Conservation (phyloP, 2,329 filamentous ascomycete species). For the Alternaria sp. region DNA sequence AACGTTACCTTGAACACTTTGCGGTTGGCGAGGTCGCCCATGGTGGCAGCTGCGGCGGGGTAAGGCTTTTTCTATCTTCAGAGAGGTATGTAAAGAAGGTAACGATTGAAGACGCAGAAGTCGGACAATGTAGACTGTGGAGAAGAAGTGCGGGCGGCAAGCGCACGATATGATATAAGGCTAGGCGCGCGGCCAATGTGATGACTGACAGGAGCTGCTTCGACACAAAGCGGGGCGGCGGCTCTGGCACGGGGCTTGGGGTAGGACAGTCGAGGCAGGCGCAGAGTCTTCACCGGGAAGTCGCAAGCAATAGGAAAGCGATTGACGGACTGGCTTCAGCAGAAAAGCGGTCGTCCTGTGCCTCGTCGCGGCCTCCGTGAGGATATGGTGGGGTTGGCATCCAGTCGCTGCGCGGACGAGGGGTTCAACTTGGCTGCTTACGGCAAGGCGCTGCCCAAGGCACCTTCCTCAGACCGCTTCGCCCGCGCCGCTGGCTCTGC, state of each 20-base stretch:
- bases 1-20: conserved; percentile 60
- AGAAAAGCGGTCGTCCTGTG: conserved; percentile 28
- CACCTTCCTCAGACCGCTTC: conserved; percentile 26
- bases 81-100: too few relatives aligned
- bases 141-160: conserved; percentile 20
- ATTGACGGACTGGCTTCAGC: conserved; percentile 17
- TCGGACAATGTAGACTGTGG: conserved; percentile 6
- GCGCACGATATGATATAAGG: conserved; percentile 30
- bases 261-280: conserved; percentile 14
- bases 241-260: conserved; percentile 24
- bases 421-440: conserved; percentile 10
- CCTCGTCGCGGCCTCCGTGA: conserved; percentile 21
- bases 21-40: conserved; percentile 70
- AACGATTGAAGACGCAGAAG: not conserved
- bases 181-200: conserved; percentile 39
- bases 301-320: conserved; percentile 17
- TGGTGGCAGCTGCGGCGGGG: conserved; percentile 38
- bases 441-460: conserved; percentile 11
- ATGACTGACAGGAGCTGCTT: conserved; percentile 26
- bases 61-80: conserved; percentile 13
- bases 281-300: conserved; percentile 23
- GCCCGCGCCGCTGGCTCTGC: conserved; percentile 13
- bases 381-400: conserved; percentile 18
- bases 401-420: conserved; percentile 18
- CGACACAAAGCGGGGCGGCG: conserved; percentile 26